A percentile compares a stretch with the other conserved stretches of the same genome.
phyloP scores from a whole-genome alignment of 768 basidiomycete species.

The Psilocybe subaeruginosa region DNA sequence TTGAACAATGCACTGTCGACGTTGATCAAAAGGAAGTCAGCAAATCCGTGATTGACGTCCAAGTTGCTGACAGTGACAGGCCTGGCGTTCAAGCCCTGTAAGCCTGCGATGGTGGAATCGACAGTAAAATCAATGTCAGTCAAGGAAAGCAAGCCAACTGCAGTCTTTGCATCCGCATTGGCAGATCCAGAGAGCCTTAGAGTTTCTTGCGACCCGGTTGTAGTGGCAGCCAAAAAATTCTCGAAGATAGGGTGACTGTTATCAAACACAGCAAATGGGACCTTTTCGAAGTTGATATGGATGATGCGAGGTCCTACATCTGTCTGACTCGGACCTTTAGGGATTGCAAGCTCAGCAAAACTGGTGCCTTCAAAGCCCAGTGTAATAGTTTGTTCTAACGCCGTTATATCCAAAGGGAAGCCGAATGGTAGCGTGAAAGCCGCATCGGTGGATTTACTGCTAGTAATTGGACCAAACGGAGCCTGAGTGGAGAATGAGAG shows the following conservation, averaged over 20 bases:
- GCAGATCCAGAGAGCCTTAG: slow-evolving; percentile 58
- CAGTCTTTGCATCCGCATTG: slow-evolving; percentile 62
- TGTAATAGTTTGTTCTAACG: slow-evolving; percentile 61
- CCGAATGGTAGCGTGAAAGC: slow-evolving; percentile 70
- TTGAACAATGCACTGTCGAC: slow-evolving; percentile 64
- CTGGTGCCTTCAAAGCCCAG: slow-evolving; percentile 51
- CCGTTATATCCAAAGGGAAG: slow-evolving; percentile 69
- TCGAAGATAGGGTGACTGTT: slow-evolving; percentile 57
- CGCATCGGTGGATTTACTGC: slow-evolving; percentile 62
- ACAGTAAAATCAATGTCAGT: slow-evolving; percentile 62
- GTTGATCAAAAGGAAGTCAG: slow-evolving; percentile 70
- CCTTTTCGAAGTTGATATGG: slow-evolving; percentile 56
- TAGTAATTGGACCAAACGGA: slow-evolving; percentile 59
- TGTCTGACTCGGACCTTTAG: slow-evolving; percentile 57
- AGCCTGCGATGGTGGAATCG: slow-evolving; percentile 57
- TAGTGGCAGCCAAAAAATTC: slow-evolving; percentile 63
- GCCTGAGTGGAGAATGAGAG: slow-evolving; percentile 61
- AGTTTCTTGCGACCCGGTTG: slow-evolving; percentile 45
- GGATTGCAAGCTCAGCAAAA: slow-evolving; percentile 65
- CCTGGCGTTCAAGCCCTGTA: slow-evolving; percentile 64
- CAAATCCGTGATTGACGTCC: slow-evolving; percentile 70
- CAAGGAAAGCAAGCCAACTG: slow-evolving; percentile 64
- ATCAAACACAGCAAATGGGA: slow-evolving; percentile 60
- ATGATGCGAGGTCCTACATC: slow-evolving; percentile 67
- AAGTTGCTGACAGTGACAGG: slow-evolving; percentile 59